Conservation (phyloP, 495 filamentous ascomycete species). For the Penicillium ucsense region DNA sequence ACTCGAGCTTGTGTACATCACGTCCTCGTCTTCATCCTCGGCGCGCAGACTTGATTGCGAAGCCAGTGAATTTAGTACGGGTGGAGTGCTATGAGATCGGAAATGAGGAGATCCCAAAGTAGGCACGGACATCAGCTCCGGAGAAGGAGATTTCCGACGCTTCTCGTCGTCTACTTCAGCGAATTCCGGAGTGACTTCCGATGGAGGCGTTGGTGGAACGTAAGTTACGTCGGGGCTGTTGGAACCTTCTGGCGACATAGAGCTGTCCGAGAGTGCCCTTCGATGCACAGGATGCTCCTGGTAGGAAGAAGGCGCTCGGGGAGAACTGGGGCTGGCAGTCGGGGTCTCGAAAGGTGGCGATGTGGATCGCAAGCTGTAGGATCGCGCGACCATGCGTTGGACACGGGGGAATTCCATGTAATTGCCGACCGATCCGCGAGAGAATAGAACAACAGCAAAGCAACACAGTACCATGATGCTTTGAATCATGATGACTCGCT, state of each 20-base stretch:
- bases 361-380: slow-evolving; percentile 33
- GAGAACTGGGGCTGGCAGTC: slow-evolving; percentile 35
- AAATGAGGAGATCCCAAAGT: slow-evolving; percentile 15
- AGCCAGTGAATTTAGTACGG: slow-evolving; percentile 19
- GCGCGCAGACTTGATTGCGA: slow-evolving; percentile 7
- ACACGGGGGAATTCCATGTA: slow-evolving; percentile 47
- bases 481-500: slow-evolving; percentile 85
- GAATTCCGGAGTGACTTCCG: slow-evolving; percentile 18
- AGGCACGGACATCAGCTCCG: slow-evolving; percentile 13
- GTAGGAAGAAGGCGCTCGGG: slow-evolving; percentile 32
- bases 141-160: slow-evolving; percentile 4
- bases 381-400: slow-evolving; percentile 47
- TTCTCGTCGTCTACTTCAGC: slow-evolving; percentile 5
- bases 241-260: slow-evolving; percentile 25
- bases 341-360: slow-evolving; percentile 34
- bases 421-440: slow-evolving; percentile 33
- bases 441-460: slow-evolving; percentile 79
- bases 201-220: slow-evolving; percentile 40
- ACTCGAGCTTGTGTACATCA: slow-evolving; percentile 1
- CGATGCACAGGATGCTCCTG: slow-evolving; percentile 21
- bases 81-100: slow-evolving; percentile 33
- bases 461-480: slow-evolving; percentile 79
- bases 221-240: slow-evolving; percentile 33
- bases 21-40: slow-evolving; percentile 3
- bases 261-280: slow-evolving; percentile 31